Conservation (phyloP, 805 yeast genomes). For the Starmera amethionina region DNA sequence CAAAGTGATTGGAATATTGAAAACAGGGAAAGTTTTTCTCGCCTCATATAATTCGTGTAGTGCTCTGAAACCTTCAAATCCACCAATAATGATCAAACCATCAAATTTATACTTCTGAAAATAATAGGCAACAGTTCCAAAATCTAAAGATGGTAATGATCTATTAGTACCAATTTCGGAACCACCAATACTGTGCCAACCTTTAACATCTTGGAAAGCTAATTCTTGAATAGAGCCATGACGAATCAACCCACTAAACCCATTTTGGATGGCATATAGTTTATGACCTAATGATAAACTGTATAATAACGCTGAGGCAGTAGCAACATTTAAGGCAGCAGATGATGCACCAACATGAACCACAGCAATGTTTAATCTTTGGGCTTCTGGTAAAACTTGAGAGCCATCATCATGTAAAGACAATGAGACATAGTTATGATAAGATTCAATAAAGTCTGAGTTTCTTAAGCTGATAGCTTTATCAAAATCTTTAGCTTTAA, state of each 20-base stretch:
- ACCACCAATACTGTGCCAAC: slow-evolving; percentile 87
- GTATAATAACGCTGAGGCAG: slow-evolving; percentile 82
- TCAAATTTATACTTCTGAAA: slow-evolving; percentile 83
- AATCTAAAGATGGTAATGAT: slow-evolving; percentile 65
- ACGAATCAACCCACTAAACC: slow-evolving; percentile 84
- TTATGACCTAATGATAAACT: slow-evolving; percentile 85
- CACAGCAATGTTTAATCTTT: slow-evolving; percentile 70
- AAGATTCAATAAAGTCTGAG: slow-evolving; percentile 76
- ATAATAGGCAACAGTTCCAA: slow-evolving; percentile 88
- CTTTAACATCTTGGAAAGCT: slow-evolving; percentile 78
- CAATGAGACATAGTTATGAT: slow-evolving; percentile 58
- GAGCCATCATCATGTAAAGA: slow-evolving; percentile 58
- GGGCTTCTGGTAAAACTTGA: slow-evolving; percentile 47
- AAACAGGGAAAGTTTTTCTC: slow-evolving; percentile 72
- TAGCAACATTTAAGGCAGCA: slow-evolving; percentile 90
- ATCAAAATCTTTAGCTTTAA: slow-evolving; percentile 67
- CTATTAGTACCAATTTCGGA: slow-evolving; percentile 97
- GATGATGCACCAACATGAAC: slow-evolving; percentile 96
- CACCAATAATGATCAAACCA: slow-evolving; percentile 89
- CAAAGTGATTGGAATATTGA: slow-evolving; percentile 88
- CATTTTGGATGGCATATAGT: slow-evolving; percentile 86
- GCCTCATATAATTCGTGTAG: slow-evolving; percentile 74
- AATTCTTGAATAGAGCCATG: slow-evolving; percentile 75
- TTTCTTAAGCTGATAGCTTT: slow-evolving; percentile 84
- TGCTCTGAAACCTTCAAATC: slow-evolving; percentile 91